These are phyloP conservation scores for Plasmodium berghei DNA, from an alignment of 169 alveolate species.

Conservation along the genomic window DNA sequence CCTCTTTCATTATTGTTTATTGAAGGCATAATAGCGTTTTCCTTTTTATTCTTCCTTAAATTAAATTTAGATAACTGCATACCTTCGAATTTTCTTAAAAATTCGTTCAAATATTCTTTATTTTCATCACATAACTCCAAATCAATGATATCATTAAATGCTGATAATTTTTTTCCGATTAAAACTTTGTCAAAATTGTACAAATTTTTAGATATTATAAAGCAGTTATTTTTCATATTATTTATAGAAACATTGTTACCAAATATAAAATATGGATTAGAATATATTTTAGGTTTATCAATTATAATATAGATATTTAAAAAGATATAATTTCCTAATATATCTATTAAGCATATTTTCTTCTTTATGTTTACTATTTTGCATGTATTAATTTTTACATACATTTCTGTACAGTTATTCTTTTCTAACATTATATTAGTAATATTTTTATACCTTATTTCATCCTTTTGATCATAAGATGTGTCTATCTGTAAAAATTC, in stretches of 20 bases:
- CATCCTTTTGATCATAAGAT: conserved; percentile 37
- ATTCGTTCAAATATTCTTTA: conserved; percentile 35
- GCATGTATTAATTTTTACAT: conserved; percentile 52
- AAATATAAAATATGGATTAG: conserved; percentile 71
- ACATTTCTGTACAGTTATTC: conserved; percentile 30
- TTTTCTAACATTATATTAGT: conserved; percentile 63
- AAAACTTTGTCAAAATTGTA: conserved; percentile 60
- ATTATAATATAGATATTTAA: conserved; percentile 51
- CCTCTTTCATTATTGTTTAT: conserved; percentile 1
- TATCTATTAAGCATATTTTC: conserved; percentile 63
- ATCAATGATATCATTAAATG: conserved; percentile 31
- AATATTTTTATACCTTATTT: conserved; percentile 44
- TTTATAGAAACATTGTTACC: conserved; percentile 43
- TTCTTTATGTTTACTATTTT: conserved; percentile 45
- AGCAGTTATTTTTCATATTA: conserved; percentile 23
- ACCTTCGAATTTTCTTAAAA: conserved; percentile 28
- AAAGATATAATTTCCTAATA: conserved; percentile 35
- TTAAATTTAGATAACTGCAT: conserved; percentile 29
- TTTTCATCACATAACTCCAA: conserved; percentile 25
- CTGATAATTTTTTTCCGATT: conserved; percentile 23
- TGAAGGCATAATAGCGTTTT: background rate
- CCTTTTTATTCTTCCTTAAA: background rate
- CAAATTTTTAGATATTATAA: conserved; percentile 21
- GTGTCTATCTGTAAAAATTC: conserved; percentile 55
- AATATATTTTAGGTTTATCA: conserved; percentile 58